Evolutionary conservation across 371 early-diverging fungal genomes (phyloP), one percentile per base, ranked within the genome.

Genomic region (Apophysomyces ossiformis): DNA sequence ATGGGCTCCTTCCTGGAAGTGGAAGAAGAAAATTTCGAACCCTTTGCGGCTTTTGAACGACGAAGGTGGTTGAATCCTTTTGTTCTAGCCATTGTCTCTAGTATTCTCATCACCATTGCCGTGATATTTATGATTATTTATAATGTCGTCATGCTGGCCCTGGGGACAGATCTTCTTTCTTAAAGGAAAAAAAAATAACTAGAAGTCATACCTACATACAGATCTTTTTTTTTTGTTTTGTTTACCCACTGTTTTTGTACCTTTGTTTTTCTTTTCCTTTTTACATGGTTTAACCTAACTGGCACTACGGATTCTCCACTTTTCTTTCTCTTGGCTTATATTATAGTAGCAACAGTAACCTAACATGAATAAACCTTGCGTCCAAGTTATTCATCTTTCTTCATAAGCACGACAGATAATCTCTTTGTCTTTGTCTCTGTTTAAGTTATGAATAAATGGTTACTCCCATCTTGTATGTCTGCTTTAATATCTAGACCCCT

Each of bases 101-200:
- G 78, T 58, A 50, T 56, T 38, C 59, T 70, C 0, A 54, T 78
- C 41, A 46, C 57, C 39, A 13, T 71, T 9, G 64, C 79, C 2
- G 68, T 81, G 9, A 37, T 73, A 4, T 78, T 78, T 37, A 81
- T 76, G 74, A 76, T 81, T n/a, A 71, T 78, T 8, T 81, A 71
- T 60, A 69, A 77, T 66, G 46, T 81, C 44, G 69, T 67, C 2
- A 32, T 73, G 58, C 62, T 78, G 15, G 79, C 75, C 15, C 37
- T 69, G 35, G 81, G 81, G 4, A 64, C 66, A 56, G 63, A 77
- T 46, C 72, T 80, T 9, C 71, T 77, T 67, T 66, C 54, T 21
- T 57, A 21, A 68, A 63, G 54, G 16, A 62, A 66, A 50, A 21
- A 5, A 13, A 38, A 5, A 46, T 43, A 18, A 15, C n/a, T 21